Base-by-base conservation (phyloP, 2,329 filamentous ascomycete species). In the Cercospora sojina region DNA sequence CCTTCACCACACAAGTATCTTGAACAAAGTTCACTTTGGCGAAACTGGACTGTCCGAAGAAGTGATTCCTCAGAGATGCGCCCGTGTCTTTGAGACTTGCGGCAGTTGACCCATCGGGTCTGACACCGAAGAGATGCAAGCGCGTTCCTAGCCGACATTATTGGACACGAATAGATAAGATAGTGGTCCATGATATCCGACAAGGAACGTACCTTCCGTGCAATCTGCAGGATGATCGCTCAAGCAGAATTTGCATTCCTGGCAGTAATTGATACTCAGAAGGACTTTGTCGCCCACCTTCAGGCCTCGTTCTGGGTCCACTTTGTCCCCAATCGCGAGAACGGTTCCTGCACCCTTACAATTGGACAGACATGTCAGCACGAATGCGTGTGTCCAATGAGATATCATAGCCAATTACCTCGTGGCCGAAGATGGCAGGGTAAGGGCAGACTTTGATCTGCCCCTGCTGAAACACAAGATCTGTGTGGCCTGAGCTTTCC, bases 381-480 rank as follows among this genome's bases (percentile, higher is more conserved):
- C 16, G 6, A 20, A 18, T 47, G 41, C 41, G 23, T 2, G 18
- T 23, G 41, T 18, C 41, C 10, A 3, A 32, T 10, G 31, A 32
- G 1, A 32, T 32, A 12, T 10, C 10, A 32, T 10, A 32, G 31
- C 12, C 3, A 12, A n/a, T 41, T 25, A 25, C 47, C 47, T 53
- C 47, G 16, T 53, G 47, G 2, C 47, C 47, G 25, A 53, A 53
- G 23, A 53, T 27, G 23, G 68, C 68, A 12, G 71, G 71, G 25
- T 65, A 69, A 8, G 59, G 38, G 20, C 68, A 64, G n/a, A 69
- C 57, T 6, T 38, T 58, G 10, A 73, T 59, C 9, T 66, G 25
- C 9, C 70, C 69, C 47, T 67, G 58, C 65, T 71, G 69, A n/a
- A 69, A 67, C 13, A 70, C 67, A 13, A 72, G 59, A 51, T 72